Evolutionary conservation across 257 asterid species (phyloP).

Genomic region (Primulina huaijiensis): DNA sequence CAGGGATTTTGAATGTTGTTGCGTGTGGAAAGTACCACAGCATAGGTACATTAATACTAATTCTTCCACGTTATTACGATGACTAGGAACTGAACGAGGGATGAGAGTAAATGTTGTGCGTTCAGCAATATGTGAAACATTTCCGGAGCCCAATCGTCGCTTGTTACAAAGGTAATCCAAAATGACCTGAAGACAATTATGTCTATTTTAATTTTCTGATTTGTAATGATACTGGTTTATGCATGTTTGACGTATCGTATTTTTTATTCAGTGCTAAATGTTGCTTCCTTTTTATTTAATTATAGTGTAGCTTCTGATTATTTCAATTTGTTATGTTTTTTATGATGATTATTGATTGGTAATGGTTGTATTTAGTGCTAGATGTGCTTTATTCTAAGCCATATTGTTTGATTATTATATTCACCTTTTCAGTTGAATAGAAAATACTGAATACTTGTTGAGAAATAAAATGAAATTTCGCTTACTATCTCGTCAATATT

Average conservation of each 20-base stretch:
- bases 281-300: conserved; percentile 1
- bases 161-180: conserved; percentile 72
- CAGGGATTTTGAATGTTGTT: neutral
- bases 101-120: conserved; percentile 79
- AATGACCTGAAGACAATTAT: conserved; percentile 1
- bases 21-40: neutral
- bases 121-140: conserved; percentile 91
- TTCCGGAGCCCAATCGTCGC: conserved; percentile 98
- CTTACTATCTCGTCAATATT: neutral
- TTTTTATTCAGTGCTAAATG: conserved; percentile 2
- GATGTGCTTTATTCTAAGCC: neutral
- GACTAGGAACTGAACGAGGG: conserved; percentile 80
- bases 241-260: conserved; percentile 1
- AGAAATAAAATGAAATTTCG: neutral
- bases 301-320: neutral
- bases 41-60: conserved; percentile 10
- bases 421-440: neutral
- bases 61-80: conserved; percentile 24
- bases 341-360: neutral
- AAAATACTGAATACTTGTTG: neutral
- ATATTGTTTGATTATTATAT: neutral
- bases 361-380: neutral
- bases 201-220: conserved; percentile 14
- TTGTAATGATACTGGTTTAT: conserved; percentile 17
- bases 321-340: neutral